Evolutionary conservation across 2,329 filamentous ascomycete genomes (phyloP), one percentile per base, ranked within the genome.

Genomic region (Akanthomyces uredinophilus): DNA sequence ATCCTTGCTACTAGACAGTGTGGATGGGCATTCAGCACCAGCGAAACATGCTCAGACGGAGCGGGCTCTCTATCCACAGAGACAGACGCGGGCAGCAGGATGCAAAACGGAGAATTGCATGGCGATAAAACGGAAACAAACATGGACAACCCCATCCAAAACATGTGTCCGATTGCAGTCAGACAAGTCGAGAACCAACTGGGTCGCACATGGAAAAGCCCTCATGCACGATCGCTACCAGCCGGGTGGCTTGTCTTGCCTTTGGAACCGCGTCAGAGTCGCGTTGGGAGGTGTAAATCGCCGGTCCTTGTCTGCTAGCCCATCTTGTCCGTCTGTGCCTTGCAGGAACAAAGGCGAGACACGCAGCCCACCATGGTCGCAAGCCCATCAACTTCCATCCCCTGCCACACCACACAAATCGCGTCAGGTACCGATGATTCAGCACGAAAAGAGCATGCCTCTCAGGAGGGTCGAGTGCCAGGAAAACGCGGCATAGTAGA

Each of bases 321-420:
- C 35, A 41, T 35, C 43, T 35, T 13, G 39, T 37, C 39, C 35
- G 41, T 35, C 29, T 35, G 53, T 56, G 27, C 53, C 53, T 56
- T 56, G 53, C 53, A 56, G 53, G 8, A 22, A 27, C 16, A 44
- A n/a, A 44, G 18, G 22, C 47, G 53, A 56, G 53, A 56, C 53
- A 56, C 32, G 53, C 53, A 56, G 53, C 53, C 32, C 10, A 2
- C 32, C 24, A 18, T 35, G 18, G 18, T 46, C 41, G 27, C 18
- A 29, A 39, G 16, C 37, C 14, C 51, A 18, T 22, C 50, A 10
- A 29, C 27, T 29, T 13, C 50, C 16, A 11, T 22, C 18, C 53
- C 39, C 39, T 39, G 35, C 24, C 53, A 56, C 16, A 47, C 27
- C n/a, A 35, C 37, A 39, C 13, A 14, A 16, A n/a, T 39, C 50